Evolutionary conservation across 192 early-diverging fungal species (phyloP).

Genomic region (Rhizophagus sp.): DNA sequence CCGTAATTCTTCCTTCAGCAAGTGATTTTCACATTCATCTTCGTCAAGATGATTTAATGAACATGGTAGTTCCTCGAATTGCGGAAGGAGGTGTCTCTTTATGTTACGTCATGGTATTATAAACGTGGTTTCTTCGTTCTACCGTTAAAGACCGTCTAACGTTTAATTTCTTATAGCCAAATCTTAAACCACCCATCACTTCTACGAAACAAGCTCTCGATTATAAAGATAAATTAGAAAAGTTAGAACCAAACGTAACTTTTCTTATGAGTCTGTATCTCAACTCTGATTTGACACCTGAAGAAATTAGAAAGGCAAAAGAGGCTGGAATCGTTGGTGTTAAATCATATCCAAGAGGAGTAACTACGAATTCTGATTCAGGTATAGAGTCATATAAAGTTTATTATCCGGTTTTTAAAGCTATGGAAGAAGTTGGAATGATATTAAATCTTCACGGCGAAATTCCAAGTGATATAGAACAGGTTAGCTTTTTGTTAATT

Average conservation of each 20-base stretch:
- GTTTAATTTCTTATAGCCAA: conserved; percentile 66
- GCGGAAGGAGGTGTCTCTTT: conserved; percentile 77
- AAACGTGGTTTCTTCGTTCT: background rate
- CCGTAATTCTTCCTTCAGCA: conserved; percentile 68
- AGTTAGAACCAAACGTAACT: conserved; percentile 80
- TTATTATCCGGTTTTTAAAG: conserved; percentile 93
- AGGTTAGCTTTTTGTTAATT: conserved; percentile 41
- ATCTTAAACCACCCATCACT: conserved; percentile 88
- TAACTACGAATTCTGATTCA: conserved; percentile 96
- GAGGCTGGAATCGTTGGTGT: conserved; percentile 84
- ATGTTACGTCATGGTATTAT: conserved; percentile 87
- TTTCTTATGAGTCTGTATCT: conserved; percentile 96
- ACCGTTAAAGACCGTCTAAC: background rate
- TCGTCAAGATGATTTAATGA: conserved; percentile 91
- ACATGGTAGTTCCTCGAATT: conserved; percentile 82
- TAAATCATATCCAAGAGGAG: conserved; percentile 93
- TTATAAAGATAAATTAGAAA: conserved; percentile 79
- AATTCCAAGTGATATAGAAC: conserved; percentile 80
- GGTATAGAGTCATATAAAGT: conserved; percentile 89
- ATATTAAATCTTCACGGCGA: conserved; percentile 97
- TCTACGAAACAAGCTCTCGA: conserved; percentile 83
- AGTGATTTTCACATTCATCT: conserved; percentile 94
- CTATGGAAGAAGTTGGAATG: conserved; percentile 94
- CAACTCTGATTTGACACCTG: conserved; percentile 81
- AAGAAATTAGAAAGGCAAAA: conserved; percentile 84